phyloP scores from a whole-genome alignment of 106 monocot genomes.

The Amphibolis antarctica region DNA sequence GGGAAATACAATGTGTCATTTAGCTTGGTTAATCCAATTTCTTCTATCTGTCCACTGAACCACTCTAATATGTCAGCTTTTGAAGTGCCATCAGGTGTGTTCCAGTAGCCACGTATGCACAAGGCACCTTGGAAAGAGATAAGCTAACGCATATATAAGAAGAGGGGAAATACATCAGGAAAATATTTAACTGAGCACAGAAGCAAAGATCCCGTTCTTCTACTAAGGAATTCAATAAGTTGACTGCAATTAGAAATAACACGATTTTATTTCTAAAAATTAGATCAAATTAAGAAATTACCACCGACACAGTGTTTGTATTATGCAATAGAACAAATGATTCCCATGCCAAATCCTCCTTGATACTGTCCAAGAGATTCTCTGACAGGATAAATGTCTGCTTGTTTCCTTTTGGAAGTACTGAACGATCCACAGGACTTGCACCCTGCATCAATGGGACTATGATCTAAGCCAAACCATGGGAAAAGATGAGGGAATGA shows the following conservation, averaged over 20 bases:
- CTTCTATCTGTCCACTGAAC: conserved; percentile 41
- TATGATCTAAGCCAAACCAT: not conserved
- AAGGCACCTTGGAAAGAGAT: conserved; percentile 42
- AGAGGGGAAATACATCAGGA: too few relatives aligned
- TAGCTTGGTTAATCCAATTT: conserved; percentile 44
- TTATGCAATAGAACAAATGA: conserved; percentile 81
- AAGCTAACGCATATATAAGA: conserved; percentile 31
- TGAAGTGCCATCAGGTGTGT: conserved; percentile 36
- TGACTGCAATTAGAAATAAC: too few relatives aligned
- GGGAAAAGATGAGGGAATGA: too few relatives aligned
- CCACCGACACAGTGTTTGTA: conserved; percentile 92
- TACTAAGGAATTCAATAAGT: too few relatives aligned
- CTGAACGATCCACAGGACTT: conserved; percentile 38
- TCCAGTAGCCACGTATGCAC: conserved; percentile 86
- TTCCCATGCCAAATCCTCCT: conserved; percentile 79
- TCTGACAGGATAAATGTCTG: conserved; percentile 80
- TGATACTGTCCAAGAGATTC: conserved; percentile 26
- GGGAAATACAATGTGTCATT: conserved; percentile 67
- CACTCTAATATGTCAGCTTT: conserved; percentile 36
- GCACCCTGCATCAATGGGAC: conserved; percentile 59
- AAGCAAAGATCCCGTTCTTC: too few relatives aligned
- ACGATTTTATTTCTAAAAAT: too few relatives aligned
- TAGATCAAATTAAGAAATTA: conserved; percentile 10
- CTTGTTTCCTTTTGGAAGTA: conserved; percentile 61
- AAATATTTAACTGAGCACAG: too few relatives aligned